Conservation (phyloP, 257 asterid species). For the Capsicum rhomboideum region DNA sequence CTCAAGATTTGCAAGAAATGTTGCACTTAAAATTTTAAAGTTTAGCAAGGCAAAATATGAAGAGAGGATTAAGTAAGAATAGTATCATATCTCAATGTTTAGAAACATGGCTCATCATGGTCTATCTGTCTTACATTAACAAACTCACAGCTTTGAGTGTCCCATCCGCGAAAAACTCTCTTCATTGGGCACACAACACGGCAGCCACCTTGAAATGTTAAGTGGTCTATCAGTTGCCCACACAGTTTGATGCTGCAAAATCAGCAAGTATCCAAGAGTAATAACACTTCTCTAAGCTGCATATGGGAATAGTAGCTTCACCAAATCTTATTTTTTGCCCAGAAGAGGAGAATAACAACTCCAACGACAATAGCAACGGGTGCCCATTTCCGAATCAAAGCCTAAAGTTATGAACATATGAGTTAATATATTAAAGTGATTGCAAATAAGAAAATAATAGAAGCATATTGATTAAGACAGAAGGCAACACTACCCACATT, state of each 20-base stretch:
- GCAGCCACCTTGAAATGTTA: background rate
- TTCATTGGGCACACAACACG: background rate
- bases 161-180: background rate
- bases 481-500: background rate
- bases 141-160: background rate
- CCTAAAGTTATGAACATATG: conserved; percentile 29
- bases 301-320: conserved; percentile 25
- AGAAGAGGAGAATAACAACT: conserved; percentile 71
- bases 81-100: background rate
- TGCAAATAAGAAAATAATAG: background rate
- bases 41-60: background rate
- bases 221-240: background rate
- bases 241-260: background rate
- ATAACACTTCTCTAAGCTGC: background rate
- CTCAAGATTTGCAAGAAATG: background rate
- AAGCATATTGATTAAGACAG: background rate
- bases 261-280: background rate
- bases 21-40: background rate
- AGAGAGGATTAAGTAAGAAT: background rate
- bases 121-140: background rate
- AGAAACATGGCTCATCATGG: background rate
- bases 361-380: conserved; percentile 78
- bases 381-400: conserved; percentile 86
- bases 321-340: conserved; percentile 76
- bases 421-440: background rate